Conservation (phyloP, 345 rosid species). For the Eutrema yunnanense region DNA sequence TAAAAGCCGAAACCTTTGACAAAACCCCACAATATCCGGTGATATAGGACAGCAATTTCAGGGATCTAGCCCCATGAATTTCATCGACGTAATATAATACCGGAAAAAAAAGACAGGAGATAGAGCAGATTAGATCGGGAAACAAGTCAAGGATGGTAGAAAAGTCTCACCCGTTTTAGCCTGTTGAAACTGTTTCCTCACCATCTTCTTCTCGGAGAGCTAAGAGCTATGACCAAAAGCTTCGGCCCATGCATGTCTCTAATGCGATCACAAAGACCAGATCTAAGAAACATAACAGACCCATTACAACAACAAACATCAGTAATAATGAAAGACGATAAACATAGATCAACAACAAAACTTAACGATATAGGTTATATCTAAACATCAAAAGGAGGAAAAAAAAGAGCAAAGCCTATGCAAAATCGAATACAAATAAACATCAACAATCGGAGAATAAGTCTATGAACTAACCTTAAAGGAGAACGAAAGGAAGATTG, state of each 20-base stretch:
- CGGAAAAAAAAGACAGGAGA: not conserved
- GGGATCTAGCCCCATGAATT: not conserved
- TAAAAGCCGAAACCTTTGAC: not conserved
- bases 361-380: no score
- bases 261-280: no score
- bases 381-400: no score
- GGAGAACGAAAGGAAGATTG: no score
- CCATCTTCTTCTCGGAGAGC: conserved; percentile 38
- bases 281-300: no score
- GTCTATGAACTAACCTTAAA: no score
- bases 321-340: no score
- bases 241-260: not conserved
- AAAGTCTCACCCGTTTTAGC: conserved; percentile 52
- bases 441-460: no score
- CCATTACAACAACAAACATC: no score
- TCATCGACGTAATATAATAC: not conserved
- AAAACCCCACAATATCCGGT: not conserved
- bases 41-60: not conserved
- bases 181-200: conserved; percentile 47
- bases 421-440: no score
- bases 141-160: not conserved
- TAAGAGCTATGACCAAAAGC: not conserved
- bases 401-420: no score
- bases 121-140: not conserved
- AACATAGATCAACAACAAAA: no score